phyloP scores from a whole-genome alignment of 257 asterid species.

The Scutellaria minor region DNA sequence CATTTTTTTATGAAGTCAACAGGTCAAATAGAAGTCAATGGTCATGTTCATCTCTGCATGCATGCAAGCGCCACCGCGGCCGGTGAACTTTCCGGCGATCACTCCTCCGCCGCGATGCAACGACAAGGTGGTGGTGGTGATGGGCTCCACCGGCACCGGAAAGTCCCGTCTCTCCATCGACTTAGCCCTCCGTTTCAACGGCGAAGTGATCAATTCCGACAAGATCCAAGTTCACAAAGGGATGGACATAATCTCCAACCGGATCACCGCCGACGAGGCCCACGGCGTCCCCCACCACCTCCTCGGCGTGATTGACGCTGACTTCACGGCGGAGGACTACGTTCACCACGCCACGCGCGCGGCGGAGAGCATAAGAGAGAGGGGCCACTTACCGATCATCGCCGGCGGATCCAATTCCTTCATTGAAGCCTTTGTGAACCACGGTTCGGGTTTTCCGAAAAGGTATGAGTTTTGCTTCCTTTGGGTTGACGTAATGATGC shows the following conservation, averaged over 20 bases:
- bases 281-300: constrained; percentile 62
- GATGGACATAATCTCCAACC: constrained; percentile 47
- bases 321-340: constrained; percentile 54
- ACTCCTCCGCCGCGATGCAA: constrained; percentile 33
- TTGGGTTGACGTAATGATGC: constrained; percentile 54
- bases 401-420: constrained; percentile 75
- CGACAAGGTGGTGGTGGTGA: constrained; percentile 61
- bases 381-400: constrained; percentile 53
- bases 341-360: constrained; percentile 42
- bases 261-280: constrained; percentile 51
- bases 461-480: constrained; percentile 58
- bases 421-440: constrained; percentile 50
- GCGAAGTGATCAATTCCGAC: constrained; percentile 59
- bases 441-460: constrained; percentile 35
- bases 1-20: not conserved
- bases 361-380: constrained; percentile 36
- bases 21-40: constrained; percentile 15
- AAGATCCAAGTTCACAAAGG: constrained; percentile 66
- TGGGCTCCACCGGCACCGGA: constrained; percentile 70
- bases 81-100: constrained; percentile 39
- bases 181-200: constrained; percentile 52
- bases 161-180: constrained; percentile 66
- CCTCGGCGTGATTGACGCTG: constrained; percentile 44
- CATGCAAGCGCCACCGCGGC: constrained; percentile 41
- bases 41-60: constrained; percentile 43